phyloP scores from a whole-genome alignment of 2,329 filamentous ascomycete genomes.

The Beauveria sp. region DNA sequence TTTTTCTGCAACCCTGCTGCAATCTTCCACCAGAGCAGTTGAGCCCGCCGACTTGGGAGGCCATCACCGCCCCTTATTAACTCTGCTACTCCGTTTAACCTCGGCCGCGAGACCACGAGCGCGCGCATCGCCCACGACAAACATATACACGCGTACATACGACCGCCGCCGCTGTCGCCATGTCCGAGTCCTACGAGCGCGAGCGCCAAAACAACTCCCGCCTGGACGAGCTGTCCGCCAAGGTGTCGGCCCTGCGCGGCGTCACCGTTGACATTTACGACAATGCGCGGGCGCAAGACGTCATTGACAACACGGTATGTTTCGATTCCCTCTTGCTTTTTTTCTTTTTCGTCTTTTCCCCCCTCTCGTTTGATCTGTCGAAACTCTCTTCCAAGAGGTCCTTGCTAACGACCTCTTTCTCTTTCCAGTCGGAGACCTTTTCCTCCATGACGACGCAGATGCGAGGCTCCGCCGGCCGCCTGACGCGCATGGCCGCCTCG shows the following conservation, averaged over 20 bases:
- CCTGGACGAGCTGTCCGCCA: slow-evolving; percentile 81
- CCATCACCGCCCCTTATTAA: too few species aligned
- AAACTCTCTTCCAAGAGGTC: too few species aligned
- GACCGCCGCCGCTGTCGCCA: slow-evolving; percentile 23
- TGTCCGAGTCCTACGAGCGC: slow-evolving; percentile 73
- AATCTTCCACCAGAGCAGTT: too few species aligned
- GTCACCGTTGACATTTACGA: slow-evolving; percentile 98
- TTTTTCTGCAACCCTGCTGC: too few species aligned
- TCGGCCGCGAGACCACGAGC: too few species aligned
- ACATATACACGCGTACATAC: neutral
- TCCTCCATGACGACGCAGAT: slow-evolving; percentile 76
- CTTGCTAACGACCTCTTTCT: neutral
- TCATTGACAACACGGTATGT: slow-evolving; percentile 79
- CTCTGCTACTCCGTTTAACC: too few species aligned
- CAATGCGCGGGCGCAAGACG: slow-evolving; percentile 78
- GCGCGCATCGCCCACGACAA: neutral
- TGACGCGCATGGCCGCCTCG: slow-evolving; percentile 83
- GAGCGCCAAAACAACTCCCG: slow-evolving; percentile 91
- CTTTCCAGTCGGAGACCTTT: slow-evolving; percentile 72
- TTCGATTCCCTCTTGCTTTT: slow-evolving; percentile 21
- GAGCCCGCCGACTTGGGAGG: too few species aligned
- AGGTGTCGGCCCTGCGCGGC: slow-evolving; percentile 84
- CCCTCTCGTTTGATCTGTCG: neutral
- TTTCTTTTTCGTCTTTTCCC: neutral
- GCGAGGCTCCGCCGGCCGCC: slow-evolving; percentile 72